Base-by-base conservation (phyloP, 176 grass and related monocot genomes). In the Raddia guianensis region DNA sequence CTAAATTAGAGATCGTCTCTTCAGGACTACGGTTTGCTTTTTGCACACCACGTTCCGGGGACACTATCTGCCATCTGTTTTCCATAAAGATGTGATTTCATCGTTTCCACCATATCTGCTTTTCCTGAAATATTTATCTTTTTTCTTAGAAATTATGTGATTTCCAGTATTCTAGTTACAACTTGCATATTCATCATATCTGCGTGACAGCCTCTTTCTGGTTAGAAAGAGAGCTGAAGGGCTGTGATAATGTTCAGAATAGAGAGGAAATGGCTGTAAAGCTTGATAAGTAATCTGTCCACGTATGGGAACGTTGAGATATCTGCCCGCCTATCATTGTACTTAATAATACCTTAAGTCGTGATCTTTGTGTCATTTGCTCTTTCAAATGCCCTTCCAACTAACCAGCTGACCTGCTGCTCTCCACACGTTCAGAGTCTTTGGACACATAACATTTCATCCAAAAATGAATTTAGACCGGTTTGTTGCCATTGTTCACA, bases 381-480 rank as follows among this genome's bases (percentile, higher is more conserved):
- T 2, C 19, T 74, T 62, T 65, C 6, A 21, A 33, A 12, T 20
- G 68, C 7, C 0, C 52, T 55, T 3, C 4, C 5, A 1, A 49
- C 12, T 35, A 12, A 49, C 50, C 32, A 43, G 27, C 40, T 20
- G 50, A 44, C 18, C 8, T 6, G 12, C 33, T 12, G 12, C 8
- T 47, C 3, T 57, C 52, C 49, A 27, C 21, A 32, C 12, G 65
- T 35, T 57, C 42, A 50, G 9, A 20, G 37, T 40, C 27, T 27
- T 27, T 27, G 1, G 0, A 27, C 27, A 27, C 27, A 27, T 27
- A 27, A 32, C 6, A 80, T 43, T 4, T 37, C 0, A 16, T 63
- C 54, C 49, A 63, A 4, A 35, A 68, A 53, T 77, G 76, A 80
- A 84, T 8, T 6, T 46, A 63, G 70, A 5, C 76, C 9, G 20